Evolutionary conservation across 768 basidiomycete species (phyloP).

Genomic region (Phlegmacium glaucopus): DNA sequence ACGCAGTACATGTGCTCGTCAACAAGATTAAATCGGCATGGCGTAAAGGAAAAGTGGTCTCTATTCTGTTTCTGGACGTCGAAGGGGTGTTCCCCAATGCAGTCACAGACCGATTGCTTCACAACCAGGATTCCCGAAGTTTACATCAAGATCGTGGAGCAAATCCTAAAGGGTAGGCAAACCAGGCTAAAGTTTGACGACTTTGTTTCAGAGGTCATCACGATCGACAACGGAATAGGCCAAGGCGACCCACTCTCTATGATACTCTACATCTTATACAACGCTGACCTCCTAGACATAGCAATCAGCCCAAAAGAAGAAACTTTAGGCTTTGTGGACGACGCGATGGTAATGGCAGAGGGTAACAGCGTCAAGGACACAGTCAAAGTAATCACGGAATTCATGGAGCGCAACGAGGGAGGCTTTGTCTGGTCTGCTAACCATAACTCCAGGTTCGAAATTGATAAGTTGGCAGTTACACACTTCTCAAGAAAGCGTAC

Average conservation of each 20-base stretch:
- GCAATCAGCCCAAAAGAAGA: slow-evolving; percentile 19
- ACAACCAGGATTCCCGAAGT: slow-evolving; percentile 26
- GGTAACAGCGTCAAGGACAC: not conserved
- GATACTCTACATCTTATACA: slow-evolving; percentile 23
- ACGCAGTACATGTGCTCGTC: slow-evolving; percentile 30
- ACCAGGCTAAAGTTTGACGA: slow-evolving; percentile 23
- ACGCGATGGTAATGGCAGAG: slow-evolving; percentile 7
- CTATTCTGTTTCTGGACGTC: slow-evolving; percentile 38
- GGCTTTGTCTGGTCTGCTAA: slow-evolving; percentile 1
- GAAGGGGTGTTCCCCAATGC: slow-evolving; percentile 42
- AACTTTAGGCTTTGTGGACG: slow-evolving; percentile 26
- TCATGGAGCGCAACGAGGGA: not conserved
- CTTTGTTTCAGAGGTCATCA: slow-evolving; percentile 10
- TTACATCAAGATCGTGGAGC: slow-evolving; percentile 16
- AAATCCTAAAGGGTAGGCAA: slow-evolving; percentile 14
- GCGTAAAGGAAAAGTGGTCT: slow-evolving; percentile 27
- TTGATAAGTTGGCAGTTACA: slow-evolving; percentile 1
- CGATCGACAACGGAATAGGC: slow-evolving; percentile 16
- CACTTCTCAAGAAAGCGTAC: not conserved
- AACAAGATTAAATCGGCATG: slow-evolving; percentile 35
- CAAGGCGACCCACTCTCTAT: slow-evolving; percentile 22
- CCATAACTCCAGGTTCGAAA: slow-evolving; percentile 10
- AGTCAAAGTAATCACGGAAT: not conserved
- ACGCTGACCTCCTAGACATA: too few relatives aligned
- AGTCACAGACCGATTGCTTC: slow-evolving; percentile 24